These are phyloP conservation scores for Trametes villosa DNA, from an alignment of 768 basidiomycete species.

Conservation along the genomic window DNA sequence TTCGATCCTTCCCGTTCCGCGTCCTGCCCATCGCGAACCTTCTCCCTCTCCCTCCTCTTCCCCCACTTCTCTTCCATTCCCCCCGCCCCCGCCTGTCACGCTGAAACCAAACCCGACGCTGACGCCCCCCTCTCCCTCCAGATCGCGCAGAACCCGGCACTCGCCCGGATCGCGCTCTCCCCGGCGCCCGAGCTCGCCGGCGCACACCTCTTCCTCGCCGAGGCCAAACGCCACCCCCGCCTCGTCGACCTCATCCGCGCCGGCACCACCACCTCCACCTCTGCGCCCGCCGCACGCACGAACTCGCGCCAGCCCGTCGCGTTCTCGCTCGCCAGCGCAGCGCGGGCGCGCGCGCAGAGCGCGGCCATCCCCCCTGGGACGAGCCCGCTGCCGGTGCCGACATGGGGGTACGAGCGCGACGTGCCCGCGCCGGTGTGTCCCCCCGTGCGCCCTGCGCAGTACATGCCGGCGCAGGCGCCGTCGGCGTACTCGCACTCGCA, in stretches of 20 bases:
- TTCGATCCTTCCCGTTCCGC: background rate
- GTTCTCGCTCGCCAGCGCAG: constrained; percentile 7
- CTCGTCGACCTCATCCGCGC: constrained; percentile 56
- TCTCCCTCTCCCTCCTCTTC: too few relatives aligned
- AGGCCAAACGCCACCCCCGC: constrained; percentile 55
- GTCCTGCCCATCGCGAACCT: too few relatives aligned
- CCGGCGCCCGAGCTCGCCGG: constrained; percentile 42
- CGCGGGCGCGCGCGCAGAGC: constrained; percentile 16
- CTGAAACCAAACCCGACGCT: background rate
- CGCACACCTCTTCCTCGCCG: constrained; percentile 60
- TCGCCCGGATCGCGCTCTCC: constrained; percentile 48
- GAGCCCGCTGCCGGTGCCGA: constrained; percentile 7
- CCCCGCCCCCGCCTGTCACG: constrained; percentile 2
- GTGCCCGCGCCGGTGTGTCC: constrained; percentile 17
- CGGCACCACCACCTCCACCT: constrained; percentile 47
- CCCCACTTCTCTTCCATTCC: background rate
- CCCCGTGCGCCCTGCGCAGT: background rate
- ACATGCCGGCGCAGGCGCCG: background rate
- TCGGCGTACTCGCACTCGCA: constrained; percentile 1
- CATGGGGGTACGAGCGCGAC: constrained; percentile 23
- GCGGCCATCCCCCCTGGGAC: background rate
- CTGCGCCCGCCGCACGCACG: background rate
- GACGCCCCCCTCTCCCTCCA: background rate
- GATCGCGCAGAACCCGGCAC: constrained; percentile 45
- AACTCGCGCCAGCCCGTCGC: background rate